Evolutionary conservation across 2,329 filamentous ascomycete genomes (phyloP).

Genomic region (Amauroascus verrucosus): DNA sequence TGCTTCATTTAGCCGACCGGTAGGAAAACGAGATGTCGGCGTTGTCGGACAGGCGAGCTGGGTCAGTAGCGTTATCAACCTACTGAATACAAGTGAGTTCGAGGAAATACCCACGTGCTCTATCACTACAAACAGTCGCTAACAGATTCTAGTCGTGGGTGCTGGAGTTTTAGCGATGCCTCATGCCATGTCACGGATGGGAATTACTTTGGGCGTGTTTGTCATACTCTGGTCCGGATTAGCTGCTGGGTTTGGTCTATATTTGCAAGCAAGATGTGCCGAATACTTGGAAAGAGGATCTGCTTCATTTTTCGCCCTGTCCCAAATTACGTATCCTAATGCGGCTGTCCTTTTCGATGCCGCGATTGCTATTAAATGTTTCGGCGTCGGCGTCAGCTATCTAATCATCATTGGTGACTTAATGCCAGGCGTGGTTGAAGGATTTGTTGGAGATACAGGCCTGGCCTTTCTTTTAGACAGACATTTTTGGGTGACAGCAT

Average conservation of each 20-base stretch:
- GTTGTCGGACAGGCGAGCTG: constrained; percentile 68
- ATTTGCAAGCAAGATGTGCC: constrained; percentile 86
- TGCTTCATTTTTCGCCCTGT: constrained; percentile 91
- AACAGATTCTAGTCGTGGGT: constrained; percentile 58
- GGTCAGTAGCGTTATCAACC: constrained; percentile 84
- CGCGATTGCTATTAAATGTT: constrained; percentile 95
- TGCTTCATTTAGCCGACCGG: constrained; percentile 16
- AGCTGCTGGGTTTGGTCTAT: constrained; percentile 83
- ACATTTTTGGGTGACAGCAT: constrained; percentile 95
- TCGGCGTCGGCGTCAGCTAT: constrained; percentile 93
- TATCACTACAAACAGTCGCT: constrained; percentile 2
- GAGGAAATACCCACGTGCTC: constrained; percentile 26
- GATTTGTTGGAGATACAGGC: constrained; percentile 58
- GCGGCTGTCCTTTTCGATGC: constrained; percentile 90
- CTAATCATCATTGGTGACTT: constrained; percentile 97
- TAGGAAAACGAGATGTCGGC: constrained; percentile 61
- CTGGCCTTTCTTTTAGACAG: constrained; percentile 72
- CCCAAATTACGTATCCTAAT: constrained; percentile 93
- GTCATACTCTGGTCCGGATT: constrained; percentile 87
- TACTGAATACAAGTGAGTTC: constrained; percentile 78
- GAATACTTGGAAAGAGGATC: constrained; percentile 82
- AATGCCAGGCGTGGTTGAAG: constrained; percentile 86
- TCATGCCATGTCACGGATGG: constrained; percentile 91
- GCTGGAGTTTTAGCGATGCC: constrained; percentile 93
- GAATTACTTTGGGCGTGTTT: constrained; percentile 70